Conservation (phyloP, 2,329 filamentous ascomycete species). For the Stylonectria norvegica region DNA sequence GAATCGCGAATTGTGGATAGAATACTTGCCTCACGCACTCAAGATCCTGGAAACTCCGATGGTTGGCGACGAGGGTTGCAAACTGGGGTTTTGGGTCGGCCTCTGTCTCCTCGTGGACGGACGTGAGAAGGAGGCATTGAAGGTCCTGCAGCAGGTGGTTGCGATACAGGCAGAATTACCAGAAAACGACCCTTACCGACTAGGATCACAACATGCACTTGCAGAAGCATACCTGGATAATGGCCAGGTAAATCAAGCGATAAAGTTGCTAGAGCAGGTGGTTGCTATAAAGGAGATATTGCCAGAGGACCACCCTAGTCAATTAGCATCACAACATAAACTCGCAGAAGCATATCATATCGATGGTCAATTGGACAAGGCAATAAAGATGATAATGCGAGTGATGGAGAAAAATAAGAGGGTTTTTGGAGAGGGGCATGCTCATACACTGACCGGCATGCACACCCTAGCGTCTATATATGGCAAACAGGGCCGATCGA, state of each 20-base stretch:
- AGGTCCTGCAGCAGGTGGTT: slow-evolving; percentile 1
- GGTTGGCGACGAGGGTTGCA: background rate
- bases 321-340: slow-evolving; percentile 2
- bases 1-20: slow-evolving; percentile 1
- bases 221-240: background rate
- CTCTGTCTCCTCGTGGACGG: background rate
- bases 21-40: slow-evolving; percentile 24
- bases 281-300: slow-evolving; percentile 1
- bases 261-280: slow-evolving; percentile 4
- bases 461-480: no score
- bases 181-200: background rate
- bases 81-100: background rate
- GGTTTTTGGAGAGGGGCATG: background rate
- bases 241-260: background rate
- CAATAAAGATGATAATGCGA: slow-evolving; percentile 7
- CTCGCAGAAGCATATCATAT: slow-evolving; percentile 7
- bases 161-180: background rate
- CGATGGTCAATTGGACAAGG: background rate
- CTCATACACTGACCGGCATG: background rate
- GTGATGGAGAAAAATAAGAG: background rate
- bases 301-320: slow-evolving; percentile 6
- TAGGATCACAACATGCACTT: slow-evolving; percentile 5
- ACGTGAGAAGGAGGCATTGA: slow-evolving; percentile 1
- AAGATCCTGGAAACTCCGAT: background rate
- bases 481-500: no score